Evolutionary conservation across 2,329 filamentous ascomycete species (phyloP).

Genomic region (Alternaria angustiovoidea): DNA sequence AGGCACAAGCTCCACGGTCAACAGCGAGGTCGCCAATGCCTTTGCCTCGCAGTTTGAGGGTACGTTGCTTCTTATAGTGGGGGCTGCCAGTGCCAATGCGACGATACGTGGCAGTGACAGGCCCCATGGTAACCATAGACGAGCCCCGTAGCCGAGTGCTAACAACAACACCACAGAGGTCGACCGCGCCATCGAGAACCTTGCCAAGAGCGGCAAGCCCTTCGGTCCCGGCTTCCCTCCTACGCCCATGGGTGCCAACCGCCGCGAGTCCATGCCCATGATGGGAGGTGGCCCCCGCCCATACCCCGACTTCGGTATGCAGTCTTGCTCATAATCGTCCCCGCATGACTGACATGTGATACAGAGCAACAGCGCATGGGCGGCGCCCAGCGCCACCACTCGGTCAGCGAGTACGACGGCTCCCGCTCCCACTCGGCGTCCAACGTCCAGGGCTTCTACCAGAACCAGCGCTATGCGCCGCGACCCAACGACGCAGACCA

Average conservation of each 20-base stretch:
- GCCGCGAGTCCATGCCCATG: conserved; percentile 82
- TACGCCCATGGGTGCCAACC: conserved; percentile 58
- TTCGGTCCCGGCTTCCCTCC: conserved; percentile 61
- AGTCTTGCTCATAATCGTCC: neutral
- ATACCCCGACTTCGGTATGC: conserved; percentile 67
- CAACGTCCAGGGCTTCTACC: conserved; percentile 93
- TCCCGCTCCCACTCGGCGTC: conserved; percentile 76
- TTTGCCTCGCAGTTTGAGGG: conserved; percentile 91
- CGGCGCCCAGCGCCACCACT: conserved; percentile 77
- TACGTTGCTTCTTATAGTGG: conserved; percentile 59
- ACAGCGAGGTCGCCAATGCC: conserved; percentile 74
- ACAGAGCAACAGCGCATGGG: conserved; percentile 71
- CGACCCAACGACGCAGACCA: conserved; percentile 93
- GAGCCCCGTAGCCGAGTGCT: conserved; percentile 15
- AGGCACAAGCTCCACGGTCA: conserved; percentile 77
- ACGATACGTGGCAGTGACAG: conserved; percentile 11
- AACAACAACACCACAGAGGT: conserved; percentile 71
- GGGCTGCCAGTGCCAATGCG: conserved; percentile 5
- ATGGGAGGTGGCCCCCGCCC: conserved; percentile 63
- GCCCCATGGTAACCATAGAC: neutral
- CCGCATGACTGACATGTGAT: conserved; percentile 22
- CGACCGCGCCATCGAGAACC: conserved; percentile 92
- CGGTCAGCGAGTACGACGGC: conserved; percentile 83
- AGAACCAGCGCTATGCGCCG: conserved; percentile 87
- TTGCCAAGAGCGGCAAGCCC: conserved; percentile 95